phyloP scores from a whole-genome alignment of 148 eudicot species.

The Rhododendron vialii region DNA sequence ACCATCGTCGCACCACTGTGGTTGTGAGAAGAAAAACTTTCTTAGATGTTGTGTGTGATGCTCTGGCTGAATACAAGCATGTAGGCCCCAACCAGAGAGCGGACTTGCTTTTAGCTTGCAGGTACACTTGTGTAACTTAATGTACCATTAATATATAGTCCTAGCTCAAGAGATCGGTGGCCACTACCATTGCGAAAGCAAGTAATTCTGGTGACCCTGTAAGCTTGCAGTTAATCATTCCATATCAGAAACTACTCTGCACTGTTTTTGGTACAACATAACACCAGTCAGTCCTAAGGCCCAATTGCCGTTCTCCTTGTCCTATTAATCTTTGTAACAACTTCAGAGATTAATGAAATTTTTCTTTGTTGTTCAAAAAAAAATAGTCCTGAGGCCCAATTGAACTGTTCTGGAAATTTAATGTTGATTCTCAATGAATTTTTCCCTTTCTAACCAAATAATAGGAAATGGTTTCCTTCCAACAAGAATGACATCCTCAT shows the following conservation, averaged over 20 bases:
- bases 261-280: neutral
- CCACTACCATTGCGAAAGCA: neutral
- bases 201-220: neutral
- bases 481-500: neutral
- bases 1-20: constrained; percentile 79
- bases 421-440: neutral
- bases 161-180: neutral
- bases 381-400: neutral
- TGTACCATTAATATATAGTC: neutral
- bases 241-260: neutral
- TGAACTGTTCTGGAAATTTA: neutral
- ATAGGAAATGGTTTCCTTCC: neutral
- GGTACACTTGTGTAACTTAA: constrained; percentile 32
- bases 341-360: too few relatives aligned
- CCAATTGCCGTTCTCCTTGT: neutral
- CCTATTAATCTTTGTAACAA: too few relatives aligned
- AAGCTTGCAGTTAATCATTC: neutral
- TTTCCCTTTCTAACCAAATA: neutral
- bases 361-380: too few relatives aligned
- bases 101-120: constrained; percentile 92
- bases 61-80: constrained; percentile 82
- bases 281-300: neutral
- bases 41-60: constrained; percentile 80
- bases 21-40: constrained; percentile 61
- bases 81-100: constrained; percentile 85